These are phyloP conservation scores for Scedosporium minutisporum DNA, from an alignment of 2,329 filamentous ascomycete genomes.

Conservation along the genomic window DNA sequence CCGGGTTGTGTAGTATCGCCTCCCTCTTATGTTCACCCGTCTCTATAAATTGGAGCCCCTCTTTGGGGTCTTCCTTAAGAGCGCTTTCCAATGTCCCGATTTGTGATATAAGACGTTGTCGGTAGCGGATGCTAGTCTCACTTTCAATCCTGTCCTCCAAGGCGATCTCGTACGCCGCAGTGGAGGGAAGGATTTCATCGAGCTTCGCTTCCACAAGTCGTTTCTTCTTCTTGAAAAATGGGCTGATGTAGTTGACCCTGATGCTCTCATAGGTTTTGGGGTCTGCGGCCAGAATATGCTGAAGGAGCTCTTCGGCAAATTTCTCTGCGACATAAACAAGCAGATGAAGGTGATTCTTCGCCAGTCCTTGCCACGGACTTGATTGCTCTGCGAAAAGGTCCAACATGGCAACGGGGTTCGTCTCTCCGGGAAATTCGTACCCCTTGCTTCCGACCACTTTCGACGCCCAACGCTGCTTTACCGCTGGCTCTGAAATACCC, in stretches of 20 bases:
- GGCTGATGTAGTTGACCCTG: background rate
- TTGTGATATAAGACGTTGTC: background rate
- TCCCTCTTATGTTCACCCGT: background rate
- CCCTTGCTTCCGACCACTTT: background rate
- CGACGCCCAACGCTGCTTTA: background rate
- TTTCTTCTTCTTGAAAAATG: background rate
- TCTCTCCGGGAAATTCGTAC: background rate
- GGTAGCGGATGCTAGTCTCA: background rate
- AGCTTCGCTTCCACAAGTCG: background rate
- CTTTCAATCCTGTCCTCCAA: background rate
- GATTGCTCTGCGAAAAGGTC: background rate
- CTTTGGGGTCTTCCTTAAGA: background rate
- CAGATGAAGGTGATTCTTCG: background rate
- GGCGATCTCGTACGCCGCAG: background rate
- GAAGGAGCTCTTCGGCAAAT: background rate
- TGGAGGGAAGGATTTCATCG: background rate
- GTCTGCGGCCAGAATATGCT: background rate
- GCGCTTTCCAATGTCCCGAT: background rate
- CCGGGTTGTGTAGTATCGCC: background rate
- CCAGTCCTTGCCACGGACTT: background rate
- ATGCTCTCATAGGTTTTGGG: background rate
- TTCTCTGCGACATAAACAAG: background rate
- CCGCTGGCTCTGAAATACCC: background rate
- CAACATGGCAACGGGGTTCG: background rate
- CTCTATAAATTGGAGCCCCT: background rate